A percentile compares a stretch with the other conserved stretches of the same genome.
Conservation (phyloP, 208 protist species). For the Trypanosoma platydactyli region DNA sequence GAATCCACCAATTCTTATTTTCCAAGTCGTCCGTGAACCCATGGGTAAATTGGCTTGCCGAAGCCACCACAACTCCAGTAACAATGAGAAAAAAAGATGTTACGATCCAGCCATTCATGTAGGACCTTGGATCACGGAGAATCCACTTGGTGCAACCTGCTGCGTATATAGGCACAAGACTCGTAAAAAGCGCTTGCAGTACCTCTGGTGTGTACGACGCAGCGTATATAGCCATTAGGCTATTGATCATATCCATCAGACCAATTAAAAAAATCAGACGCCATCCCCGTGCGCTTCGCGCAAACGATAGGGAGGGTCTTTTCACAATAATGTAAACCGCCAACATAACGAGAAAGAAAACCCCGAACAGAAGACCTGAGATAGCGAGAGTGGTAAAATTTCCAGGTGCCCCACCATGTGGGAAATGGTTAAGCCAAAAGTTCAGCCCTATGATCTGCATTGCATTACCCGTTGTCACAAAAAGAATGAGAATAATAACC, state of each 20-base stretch:
- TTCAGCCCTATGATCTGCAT: constrained; percentile 88
- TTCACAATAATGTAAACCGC: constrained; percentile 44
- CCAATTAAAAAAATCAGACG: constrained; percentile 56
- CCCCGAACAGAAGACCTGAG: constrained; percentile 55
- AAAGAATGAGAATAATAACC: constrained; percentile 43
- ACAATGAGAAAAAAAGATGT: constrained; percentile 66
- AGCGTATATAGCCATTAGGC: constrained; percentile 74
- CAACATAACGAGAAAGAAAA: constrained; percentile 61
- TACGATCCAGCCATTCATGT: constrained; percentile 62
- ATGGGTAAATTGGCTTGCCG: constrained; percentile 42
- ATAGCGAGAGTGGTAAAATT: constrained; percentile 80
- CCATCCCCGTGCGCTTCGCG: constrained; percentile 46
- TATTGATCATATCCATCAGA: constrained; percentile 72
- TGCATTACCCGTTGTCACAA: constrained; percentile 73
- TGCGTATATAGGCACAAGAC: constrained; percentile 70
- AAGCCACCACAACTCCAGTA: constrained; percentile 55
- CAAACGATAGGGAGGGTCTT: constrained; percentile 64
- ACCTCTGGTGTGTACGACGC: constrained; percentile 78
- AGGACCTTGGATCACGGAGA: constrained; percentile 62
- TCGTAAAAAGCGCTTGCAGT: constrained; percentile 74
- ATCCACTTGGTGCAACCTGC: constrained; percentile 76
- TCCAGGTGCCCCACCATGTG: constrained; percentile 49
- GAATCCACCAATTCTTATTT: constrained; percentile 66
- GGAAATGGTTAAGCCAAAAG: constrained; percentile 80
- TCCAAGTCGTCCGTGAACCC: constrained; percentile 25